Evolutionary conservation across 805 yeast genomes (phyloP), one percentile per base, ranked within the genome.

Genomic region (Candida pseudoglaebosa): DNA sequence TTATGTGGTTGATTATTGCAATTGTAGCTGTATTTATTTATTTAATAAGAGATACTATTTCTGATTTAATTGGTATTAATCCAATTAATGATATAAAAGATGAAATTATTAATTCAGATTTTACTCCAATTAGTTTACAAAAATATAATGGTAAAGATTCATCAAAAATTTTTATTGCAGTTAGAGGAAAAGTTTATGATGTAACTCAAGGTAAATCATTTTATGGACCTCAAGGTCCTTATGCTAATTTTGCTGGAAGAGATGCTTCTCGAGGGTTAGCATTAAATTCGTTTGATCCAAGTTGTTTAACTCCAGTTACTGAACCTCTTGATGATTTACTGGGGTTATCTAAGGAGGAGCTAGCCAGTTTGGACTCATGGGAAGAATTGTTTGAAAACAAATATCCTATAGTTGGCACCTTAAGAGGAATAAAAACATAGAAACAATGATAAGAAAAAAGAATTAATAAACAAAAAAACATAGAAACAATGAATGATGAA

Each of bases 211-310:
- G 95, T 0, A 77, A 90, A 47, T 75, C 77, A 34, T 90, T 91
- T 57, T 91, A 91, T 60, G 98, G 98, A 0, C 98, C 98, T 5
- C 86, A 91, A 21, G 97, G 97, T 0, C 95, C 96, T 0, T 91
- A 91, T 62, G 80, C 85, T 31, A 87, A 85, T 55, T 91, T 91
- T 70, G 97, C 97, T 0, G 98, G 98, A 1, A 83, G 86, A 49
- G 98, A 91, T 63, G 97, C 97, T 3, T 83, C 95, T 1, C 71
- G 98, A 47, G 98, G 97, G 0, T 73, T 91, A 40, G 96, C 96
- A 1, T 67, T 77, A 51, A 90, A 89, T 61, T 84, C 95, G 13
- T 91, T 90, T 62, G 97, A 89, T 36, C 47, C 68, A 16, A 75
- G 62, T 69, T 38, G 71, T 71, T 57, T 93, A 19, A 83, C 80